A percentile compares a stretch with the other conserved stretches of the same genome.
These are phyloP conservation scores for Pyrenula aspistea DNA, from an alignment of 495 filamentous ascomycete genomes.

Conservation along the genomic window DNA sequence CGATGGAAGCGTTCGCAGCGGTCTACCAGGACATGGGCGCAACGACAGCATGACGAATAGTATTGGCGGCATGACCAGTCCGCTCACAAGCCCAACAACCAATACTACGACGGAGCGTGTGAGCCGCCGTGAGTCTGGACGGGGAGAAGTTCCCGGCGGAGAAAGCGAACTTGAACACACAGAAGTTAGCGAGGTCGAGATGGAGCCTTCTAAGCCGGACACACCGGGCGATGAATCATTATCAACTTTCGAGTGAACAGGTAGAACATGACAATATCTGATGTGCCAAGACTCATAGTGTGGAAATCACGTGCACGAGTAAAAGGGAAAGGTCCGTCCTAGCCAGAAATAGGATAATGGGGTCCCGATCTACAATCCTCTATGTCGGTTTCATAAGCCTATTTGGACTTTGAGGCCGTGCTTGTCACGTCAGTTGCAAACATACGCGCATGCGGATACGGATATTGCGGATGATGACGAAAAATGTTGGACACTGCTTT, in stretches of 20 bases:
- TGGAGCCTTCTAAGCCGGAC: background rate
- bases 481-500: too few relatives aligned
- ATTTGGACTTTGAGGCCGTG: too few relatives aligned
- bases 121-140: conserved; percentile 51
- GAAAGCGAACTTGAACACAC: conserved; percentile 17
- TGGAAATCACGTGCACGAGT: too few relatives aligned
- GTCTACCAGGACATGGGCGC: conserved; percentile 58
- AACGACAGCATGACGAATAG: conserved; percentile 76
- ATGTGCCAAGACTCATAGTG: too few relatives aligned
- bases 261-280: too few relatives aligned
- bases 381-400: too few relatives aligned
- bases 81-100: conserved; percentile 45
- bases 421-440: too few relatives aligned
- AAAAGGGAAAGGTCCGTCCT: too few relatives aligned
- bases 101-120: conserved; percentile 30
- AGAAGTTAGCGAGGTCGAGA: conserved; percentile 2
- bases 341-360: too few relatives aligned
- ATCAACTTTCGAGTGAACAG: background rate
- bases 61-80: conserved; percentile 46
- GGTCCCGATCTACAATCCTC: too few relatives aligned
- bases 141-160: conserved; percentile 45
- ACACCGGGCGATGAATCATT: background rate
- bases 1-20: conserved; percentile 69
- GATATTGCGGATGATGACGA: too few relatives aligned
- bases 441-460: too few relatives aligned